Evolutionary conservation across 768 basidiomycete genomes (phyloP), one percentile per base, ranked within the genome.

Genomic region (Fistulinella prunicolor): DNA sequence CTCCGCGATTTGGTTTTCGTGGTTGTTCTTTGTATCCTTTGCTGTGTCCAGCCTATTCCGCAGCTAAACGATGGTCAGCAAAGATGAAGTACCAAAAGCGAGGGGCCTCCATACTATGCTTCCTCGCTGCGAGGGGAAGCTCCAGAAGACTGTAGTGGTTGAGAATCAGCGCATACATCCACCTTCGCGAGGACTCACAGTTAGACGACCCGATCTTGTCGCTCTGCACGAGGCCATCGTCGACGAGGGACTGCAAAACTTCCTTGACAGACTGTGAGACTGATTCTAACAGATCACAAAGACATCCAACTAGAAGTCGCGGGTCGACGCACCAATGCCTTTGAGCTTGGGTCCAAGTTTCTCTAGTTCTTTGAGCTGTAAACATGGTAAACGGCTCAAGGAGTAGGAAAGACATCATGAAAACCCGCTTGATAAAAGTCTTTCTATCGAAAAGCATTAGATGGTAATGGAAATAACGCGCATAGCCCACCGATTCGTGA

Each of bases 121-220:
- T 4, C 93, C 92, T 38, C 82, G 80, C 49, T 94, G 89, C 1
- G 90, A 93, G 14, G 93, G 93, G 64, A 96, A 95, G 60, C 89
- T 89, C 94, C 94, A 96, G 66, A 90, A 95, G 69, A 94, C 93
- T 94, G 19, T 28, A 28, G 17, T 14, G 17, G 2, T 38, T 39
- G 36, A 54, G 49, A 38, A 44, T 47, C 36, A 46, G 46, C 61
- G 65, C 54, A 66, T 60, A 57, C 47, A 60, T 42, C 16, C 50
- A 46, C 38, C 48, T 42, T 23, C 7, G 1, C 50, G 38, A 9
- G 16, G 17, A 68, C 85, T 57, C 63, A 92, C 94, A 96, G 63
- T 95, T 96, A 3, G 90, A 91, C 9, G 93, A 88, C 26, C 94
- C 94, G 47, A 95, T 94, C 70, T 97, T 97, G 67, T 97, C 94